Evolutionary conservation across 2,329 filamentous ascomycete genomes (phyloP), one percentile per base, ranked within the genome.

Genomic region (Aspergillus ruber): DNA sequence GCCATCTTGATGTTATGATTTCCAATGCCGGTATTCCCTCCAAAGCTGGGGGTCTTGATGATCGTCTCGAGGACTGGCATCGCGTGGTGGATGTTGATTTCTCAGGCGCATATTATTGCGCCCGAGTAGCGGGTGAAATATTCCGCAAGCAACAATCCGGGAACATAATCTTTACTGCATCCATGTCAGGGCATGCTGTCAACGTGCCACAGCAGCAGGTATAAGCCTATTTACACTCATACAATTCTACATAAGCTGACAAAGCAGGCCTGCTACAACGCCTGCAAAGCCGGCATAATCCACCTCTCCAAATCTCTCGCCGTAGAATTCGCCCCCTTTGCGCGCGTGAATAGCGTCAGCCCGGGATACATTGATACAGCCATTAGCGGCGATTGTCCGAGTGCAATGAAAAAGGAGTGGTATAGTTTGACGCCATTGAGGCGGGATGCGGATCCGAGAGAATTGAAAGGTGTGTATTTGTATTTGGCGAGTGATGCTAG

Each of bases 401-500:
- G 25, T 18, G 43, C 27, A 21, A 45, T 41, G 25, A 49, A 49
- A 13, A 18, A 43, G 12, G 32, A 41, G 6, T 49, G 47, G 47
- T 45, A 45, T n/a, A 25, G 17, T 15, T 23, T 45, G 12, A 49
- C 44, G 2, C 47, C 47, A 1, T 36, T 49, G 43, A 21, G 29
- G 8, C 47, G 47, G 4, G 83, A 88, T 59, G 86, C 83, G 6
- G 75, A 83, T 56, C 73, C 78, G 3, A 77, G 78, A 49, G 86
- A 91, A 72, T 75, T 90, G 56, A 88, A 90, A 71, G 86, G 85
- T 6, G 83, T 82, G 8, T 91, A 85, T 66, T 66, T 90, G 43
- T 90, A 88, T 68, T 74, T 90, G 46, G 83, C 85, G 18, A 85
- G 81, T 15, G 86, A 90, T 64, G 86, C 86, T 3, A 79, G 82